These are phyloP conservation scores for Colletotrichum sojae DNA, from an alignment of 2,329 filamentous ascomycete genomes.

Conservation along the genomic window DNA sequence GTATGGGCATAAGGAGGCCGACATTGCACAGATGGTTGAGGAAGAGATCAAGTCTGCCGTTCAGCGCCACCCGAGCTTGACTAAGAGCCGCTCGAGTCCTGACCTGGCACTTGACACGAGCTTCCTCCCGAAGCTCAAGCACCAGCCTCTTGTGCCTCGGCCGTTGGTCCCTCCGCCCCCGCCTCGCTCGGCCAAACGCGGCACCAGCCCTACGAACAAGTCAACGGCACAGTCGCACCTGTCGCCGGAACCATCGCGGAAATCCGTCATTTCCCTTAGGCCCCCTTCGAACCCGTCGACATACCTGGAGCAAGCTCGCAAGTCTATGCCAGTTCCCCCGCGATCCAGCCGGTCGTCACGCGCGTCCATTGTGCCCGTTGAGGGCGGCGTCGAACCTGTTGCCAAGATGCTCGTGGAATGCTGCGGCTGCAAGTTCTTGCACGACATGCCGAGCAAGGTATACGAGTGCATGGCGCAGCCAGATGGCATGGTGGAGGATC, in stretches of 20 bases:
- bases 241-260: slow-evolving; percentile 5
- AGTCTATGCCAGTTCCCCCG: slow-evolving; percentile 19
- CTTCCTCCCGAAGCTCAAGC: slow-evolving; percentile 55
- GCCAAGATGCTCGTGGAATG: slow-evolving; percentile 77
- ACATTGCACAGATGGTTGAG: not conserved
- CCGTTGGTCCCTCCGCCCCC: slow-evolving; percentile 32
- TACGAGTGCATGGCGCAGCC: slow-evolving; percentile 76
- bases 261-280: slow-evolving; percentile 24
- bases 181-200: slow-evolving; percentile 43
- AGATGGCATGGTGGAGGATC: slow-evolving; percentile 67
- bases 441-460: slow-evolving; percentile 75
- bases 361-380: slow-evolving; percentile 29
- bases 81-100: slow-evolving; percentile 46
- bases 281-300: slow-evolving; percentile 24
- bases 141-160: slow-evolving; percentile 52
- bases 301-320: slow-evolving; percentile 39
- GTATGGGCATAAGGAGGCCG: not conserved
- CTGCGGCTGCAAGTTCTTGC: slow-evolving; percentile 74
- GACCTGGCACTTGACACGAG: slow-evolving; percentile 43
- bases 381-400: slow-evolving; percentile 55
- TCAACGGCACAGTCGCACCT: slow-evolving; percentile 36
- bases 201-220: slow-evolving; percentile 15
- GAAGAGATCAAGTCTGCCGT: slow-evolving; percentile 7
- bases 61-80: slow-evolving; percentile 38
- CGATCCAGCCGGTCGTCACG: slow-evolving; percentile 32